phyloP scores from a whole-genome alignment of 2,329 filamentous ascomycete genomes.

The Aspergillus caelatus region DNA sequence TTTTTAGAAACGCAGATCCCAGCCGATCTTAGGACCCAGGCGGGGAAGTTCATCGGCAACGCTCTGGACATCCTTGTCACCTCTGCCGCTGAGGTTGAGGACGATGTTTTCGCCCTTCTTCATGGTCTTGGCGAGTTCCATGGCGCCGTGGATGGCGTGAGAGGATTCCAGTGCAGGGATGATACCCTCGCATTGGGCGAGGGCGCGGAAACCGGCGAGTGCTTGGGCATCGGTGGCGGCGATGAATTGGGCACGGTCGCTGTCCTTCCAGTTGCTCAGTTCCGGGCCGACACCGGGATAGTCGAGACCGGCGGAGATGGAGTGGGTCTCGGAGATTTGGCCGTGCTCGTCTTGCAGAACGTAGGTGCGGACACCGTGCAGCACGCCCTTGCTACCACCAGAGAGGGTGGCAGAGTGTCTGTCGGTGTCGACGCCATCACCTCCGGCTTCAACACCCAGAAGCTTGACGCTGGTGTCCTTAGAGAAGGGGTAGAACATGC shows the following conservation, averaged over 20 bases:
- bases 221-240: constrained; percentile 91
- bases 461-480: constrained; percentile 83
- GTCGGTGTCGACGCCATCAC: constrained; percentile 83
- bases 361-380: constrained; percentile 95
- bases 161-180: constrained; percentile 94
- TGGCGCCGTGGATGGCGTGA: constrained; percentile 86
- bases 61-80: constrained; percentile 98
- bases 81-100: constrained; percentile 88
- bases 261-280: constrained; percentile 91
- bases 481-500: constrained; percentile 98
- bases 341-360: constrained; percentile 90
- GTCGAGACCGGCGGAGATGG: constrained; percentile 92
- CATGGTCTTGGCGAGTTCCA: constrained; percentile 93
- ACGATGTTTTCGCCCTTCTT: constrained; percentile 85
- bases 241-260: constrained; percentile 79
- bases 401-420: constrained; percentile 87
- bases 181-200: constrained; percentile 90
- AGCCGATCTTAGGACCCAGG: constrained; percentile 83
- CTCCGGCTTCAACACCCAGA: constrained; percentile 91
- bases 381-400: constrained; percentile 84
- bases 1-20: constrained; percentile 61
- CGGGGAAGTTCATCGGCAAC: constrained; percentile 91
- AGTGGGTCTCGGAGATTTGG: constrained; percentile 94
- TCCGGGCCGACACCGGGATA: constrained; percentile 97
- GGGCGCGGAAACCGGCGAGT: constrained; percentile 80